Evolutionary conservation across 2,329 filamentous ascomycete species (phyloP).

Genomic region (Stachybotrys elegans): DNA sequence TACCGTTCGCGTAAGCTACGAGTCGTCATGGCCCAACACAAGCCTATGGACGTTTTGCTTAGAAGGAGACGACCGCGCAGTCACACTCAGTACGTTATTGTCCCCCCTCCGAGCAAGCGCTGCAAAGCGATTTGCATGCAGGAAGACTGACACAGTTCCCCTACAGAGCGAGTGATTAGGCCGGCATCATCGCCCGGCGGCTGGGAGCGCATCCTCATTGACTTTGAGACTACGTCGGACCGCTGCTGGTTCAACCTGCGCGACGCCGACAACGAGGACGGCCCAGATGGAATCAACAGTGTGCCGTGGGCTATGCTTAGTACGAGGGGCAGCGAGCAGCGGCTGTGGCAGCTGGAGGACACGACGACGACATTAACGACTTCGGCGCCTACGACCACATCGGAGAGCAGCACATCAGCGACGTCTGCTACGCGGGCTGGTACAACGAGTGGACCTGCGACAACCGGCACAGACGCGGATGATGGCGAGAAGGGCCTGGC

Average conservation of each 20-base stretch:
- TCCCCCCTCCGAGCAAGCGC: background rate
- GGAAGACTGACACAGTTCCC: background rate
- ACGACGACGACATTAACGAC: background rate
- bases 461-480: too few relatives aligned
- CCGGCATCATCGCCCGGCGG: constrained; percentile 3
- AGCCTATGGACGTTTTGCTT: constrained; percentile 11
- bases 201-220: constrained; percentile 6
- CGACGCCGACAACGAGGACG: background rate
- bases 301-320: background rate
- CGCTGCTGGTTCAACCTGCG: constrained; percentile 7
- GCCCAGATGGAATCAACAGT: background rate
- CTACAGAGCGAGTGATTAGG: too few relatives aligned
- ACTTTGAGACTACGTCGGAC: constrained; percentile 2
- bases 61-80: constrained; percentile 1
- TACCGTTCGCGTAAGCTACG: constrained; percentile 9
- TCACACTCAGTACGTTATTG: constrained; percentile 6
- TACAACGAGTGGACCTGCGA: background rate
- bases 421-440: background rate
- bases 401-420: background rate
- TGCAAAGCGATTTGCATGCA: too few relatives aligned
- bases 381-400: background rate
- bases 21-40: constrained; percentile 3
- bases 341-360: background rate
- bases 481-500: background rate
- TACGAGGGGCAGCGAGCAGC: background rate